Percentiles rank a stretch among this genome's conserved stretches.
phyloP scores from a whole-genome alignment of 2,329 filamentous ascomycete species.

The Neonectria sp. region DNA sequence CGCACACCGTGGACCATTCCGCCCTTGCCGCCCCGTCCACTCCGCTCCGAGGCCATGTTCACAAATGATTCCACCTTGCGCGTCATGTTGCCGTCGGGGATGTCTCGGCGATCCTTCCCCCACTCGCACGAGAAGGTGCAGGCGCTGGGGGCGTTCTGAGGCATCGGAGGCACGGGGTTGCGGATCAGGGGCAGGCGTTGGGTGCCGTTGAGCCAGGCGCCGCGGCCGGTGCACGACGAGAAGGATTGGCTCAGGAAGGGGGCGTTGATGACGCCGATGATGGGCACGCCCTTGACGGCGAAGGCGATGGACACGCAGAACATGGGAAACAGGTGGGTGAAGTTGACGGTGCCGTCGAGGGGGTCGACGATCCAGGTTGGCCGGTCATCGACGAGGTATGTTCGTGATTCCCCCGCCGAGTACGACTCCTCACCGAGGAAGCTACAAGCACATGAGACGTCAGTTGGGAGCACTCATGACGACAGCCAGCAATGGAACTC shows the following conservation, averaged over 20 bases:
- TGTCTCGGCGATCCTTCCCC: slow-evolving; percentile 82
- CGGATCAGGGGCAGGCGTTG: slow-evolving; percentile 74
- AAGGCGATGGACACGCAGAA: slow-evolving; percentile 86
- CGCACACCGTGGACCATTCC: slow-evolving; percentile 86
- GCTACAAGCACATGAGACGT: slow-evolving; percentile 53
- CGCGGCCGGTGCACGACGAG: slow-evolving; percentile 75
- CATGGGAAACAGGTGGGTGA: slow-evolving; percentile 85
- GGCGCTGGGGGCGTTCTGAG: slow-evolving; percentile 73
- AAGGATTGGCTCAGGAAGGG: slow-evolving; percentile 80
- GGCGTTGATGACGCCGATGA: slow-evolving; percentile 81
- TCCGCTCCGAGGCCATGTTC: slow-evolving; percentile 79
- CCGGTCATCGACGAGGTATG: slow-evolving; percentile 74
- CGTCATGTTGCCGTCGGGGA: slow-evolving; percentile 76
- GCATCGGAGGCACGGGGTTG: slow-evolving; percentile 75
- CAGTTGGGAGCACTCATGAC: slow-evolving; percentile 16
- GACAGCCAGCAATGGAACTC: slow-evolving; percentile 44
- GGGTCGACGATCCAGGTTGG: slow-evolving; percentile 86
- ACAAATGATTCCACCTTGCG: slow-evolving; percentile 82
- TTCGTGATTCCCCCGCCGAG: slow-evolving; percentile 75
- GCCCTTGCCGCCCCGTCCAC: slow-evolving; percentile 74
- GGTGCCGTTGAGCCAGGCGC: slow-evolving; percentile 79
- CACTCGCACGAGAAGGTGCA: slow-evolving; percentile 85
- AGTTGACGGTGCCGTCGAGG: slow-evolving; percentile 86
- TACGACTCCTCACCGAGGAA: slow-evolving; percentile 87
- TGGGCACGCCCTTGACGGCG: slow-evolving; percentile 69